Evolutionary conservation across 108 stramenopile species (phyloP).

Genomic region (Parmales sp.): DNA sequence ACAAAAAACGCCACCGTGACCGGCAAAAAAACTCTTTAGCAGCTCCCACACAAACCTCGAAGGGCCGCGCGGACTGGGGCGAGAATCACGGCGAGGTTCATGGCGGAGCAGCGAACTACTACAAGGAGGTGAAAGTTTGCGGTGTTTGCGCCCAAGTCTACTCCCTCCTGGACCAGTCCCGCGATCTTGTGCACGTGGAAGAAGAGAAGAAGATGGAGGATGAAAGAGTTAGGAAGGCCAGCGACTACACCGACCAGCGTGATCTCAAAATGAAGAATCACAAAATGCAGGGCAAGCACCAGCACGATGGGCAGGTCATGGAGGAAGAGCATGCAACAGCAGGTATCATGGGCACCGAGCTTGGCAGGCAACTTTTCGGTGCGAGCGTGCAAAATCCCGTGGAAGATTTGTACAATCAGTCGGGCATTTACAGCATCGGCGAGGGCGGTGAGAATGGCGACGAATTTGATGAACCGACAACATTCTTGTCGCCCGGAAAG

Average conservation of each 20-base stretch:
- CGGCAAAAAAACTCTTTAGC: too few relatives aligned
- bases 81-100: neutral
- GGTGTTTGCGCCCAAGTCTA: slow-evolving; percentile 32
- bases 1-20: too few relatives aligned
- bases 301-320: slow-evolving; percentile 13
- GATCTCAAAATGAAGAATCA: slow-evolving; percentile 14
- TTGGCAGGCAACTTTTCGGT: slow-evolving; percentile 15
- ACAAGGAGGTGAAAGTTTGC: slow-evolving; percentile 30
- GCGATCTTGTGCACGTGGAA: slow-evolving; percentile 2
- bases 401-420: neutral
- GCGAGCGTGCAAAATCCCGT: neutral
- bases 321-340: slow-evolving; percentile 4
- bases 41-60: neutral
- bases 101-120: slow-evolving; percentile 4
- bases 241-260: slow-evolving; percentile 2
- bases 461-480: too few relatives aligned
- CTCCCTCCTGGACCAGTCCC: slow-evolving; percentile 28
- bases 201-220: slow-evolving; percentile 11
- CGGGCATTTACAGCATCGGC: neutral
- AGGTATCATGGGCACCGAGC: slow-evolving; percentile 13
- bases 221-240: neutral
- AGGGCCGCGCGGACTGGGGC: slow-evolving; percentile 1
- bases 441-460: neutral
- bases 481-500: slow-evolving; percentile 6
- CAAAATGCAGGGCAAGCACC: slow-evolving; percentile 20